Percentiles rank a stretch among this genome's conserved stretches.
Conservation (phyloP, 495 filamentous ascomycete genomes). For the Penicillium dipodomyicola region DNA sequence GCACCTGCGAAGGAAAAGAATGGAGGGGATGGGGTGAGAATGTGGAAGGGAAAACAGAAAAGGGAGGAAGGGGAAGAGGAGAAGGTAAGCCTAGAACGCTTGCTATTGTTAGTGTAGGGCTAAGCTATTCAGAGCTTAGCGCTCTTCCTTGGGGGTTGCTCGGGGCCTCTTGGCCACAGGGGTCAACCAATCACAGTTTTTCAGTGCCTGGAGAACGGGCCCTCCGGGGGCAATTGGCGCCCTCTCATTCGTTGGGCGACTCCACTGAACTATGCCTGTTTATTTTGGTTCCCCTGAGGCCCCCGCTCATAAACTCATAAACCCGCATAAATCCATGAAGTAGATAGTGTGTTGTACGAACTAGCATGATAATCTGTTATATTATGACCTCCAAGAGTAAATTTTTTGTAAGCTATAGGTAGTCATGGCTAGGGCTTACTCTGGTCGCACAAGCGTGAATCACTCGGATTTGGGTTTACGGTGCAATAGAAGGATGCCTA, state of each 20-base stretch:
- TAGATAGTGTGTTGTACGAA: not conserved
- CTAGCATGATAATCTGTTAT: not conserved
- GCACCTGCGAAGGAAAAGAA: constrained; percentile 49
- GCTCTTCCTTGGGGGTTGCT: constrained; percentile 7
- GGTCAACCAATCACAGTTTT: not conserved
- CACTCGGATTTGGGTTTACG: not conserved
- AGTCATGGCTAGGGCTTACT: not conserved
- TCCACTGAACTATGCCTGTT: constrained; percentile 10
- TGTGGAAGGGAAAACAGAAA: constrained; percentile 48
- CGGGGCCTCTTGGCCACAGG: not conserved
- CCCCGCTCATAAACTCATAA: not conserved
- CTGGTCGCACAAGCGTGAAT: not conserved
- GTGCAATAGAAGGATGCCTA: not conserved
- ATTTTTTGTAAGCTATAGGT: not conserved
- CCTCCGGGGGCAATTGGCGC: not conserved
- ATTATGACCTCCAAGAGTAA: not conserved
- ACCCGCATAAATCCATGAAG: not conserved
- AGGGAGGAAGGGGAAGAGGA: constrained; percentile 31
- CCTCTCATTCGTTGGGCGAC: not conserved
- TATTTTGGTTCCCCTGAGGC: constrained; percentile 7
- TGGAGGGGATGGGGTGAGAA: constrained; percentile 46
- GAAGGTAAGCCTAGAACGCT: constrained; percentile 16
- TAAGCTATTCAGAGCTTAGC: constrained; percentile 7
- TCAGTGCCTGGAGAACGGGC: constrained; percentile 7
- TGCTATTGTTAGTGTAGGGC: constrained; percentile 12